These are phyloP conservation scores for Daucus carota DNA, from an alignment of 129 eudicot species.

Conservation along the genomic window DNA sequence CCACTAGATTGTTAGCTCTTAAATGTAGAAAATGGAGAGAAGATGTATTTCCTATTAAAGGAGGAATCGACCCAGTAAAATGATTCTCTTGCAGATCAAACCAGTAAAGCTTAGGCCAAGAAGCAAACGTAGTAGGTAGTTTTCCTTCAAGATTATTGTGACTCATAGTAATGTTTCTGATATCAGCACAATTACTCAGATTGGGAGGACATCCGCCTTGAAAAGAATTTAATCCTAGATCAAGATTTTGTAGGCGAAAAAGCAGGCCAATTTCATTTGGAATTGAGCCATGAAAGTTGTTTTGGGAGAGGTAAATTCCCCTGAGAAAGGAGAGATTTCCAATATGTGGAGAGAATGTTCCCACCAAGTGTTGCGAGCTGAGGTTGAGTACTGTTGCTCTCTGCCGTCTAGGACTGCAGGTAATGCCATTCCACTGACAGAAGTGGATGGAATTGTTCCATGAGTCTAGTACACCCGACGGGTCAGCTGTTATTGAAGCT, in stretches of 20 bases:
- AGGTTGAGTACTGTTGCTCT: slow-evolving; percentile 16
- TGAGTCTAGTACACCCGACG: slow-evolving; percentile 9
- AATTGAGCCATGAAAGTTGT: background rate
- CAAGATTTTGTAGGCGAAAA: background rate
- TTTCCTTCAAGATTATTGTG: background rate
- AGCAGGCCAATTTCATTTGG: background rate
- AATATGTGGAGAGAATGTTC: slow-evolving; percentile 27
- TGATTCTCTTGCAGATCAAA: too few relatives aligned
- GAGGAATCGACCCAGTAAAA: too few relatives aligned
- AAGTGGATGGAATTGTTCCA: slow-evolving; percentile 26
- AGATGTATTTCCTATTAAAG: too few relatives aligned
- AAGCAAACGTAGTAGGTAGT: background rate
- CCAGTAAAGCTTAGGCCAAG: too few relatives aligned
- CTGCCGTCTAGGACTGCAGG: background rate
- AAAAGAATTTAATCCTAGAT: background rate
- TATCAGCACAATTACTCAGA: background rate
- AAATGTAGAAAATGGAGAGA: too few relatives aligned
- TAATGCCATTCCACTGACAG: slow-evolving; percentile 18
- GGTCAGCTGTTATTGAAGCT: slow-evolving; percentile 7
- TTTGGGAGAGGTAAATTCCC: background rate
- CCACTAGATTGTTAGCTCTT: background rate
- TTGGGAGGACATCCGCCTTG: background rate
- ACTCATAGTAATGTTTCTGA: background rate
- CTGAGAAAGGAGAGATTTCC: slow-evolving; percentile 29
- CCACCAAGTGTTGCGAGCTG: slow-evolving; percentile 10